Base-by-base conservation (phyloP, 2,329 filamentous ascomycete genomes). In the Chlorencoelia australis region DNA sequence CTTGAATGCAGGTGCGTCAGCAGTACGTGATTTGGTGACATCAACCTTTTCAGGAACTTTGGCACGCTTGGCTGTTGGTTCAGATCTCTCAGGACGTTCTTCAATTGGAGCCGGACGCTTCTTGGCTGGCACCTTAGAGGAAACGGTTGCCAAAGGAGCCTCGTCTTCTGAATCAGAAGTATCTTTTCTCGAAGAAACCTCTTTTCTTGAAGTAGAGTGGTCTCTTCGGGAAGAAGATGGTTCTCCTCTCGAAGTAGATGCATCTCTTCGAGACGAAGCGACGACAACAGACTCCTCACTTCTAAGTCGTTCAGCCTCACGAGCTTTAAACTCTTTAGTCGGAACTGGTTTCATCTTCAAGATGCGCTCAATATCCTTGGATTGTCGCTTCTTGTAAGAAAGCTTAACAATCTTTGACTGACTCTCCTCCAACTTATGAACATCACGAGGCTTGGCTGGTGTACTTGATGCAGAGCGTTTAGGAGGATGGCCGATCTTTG, bases 21-120 rank as follows among this genome's bases (percentile, higher is more conserved):
- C 56, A 5, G 60, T 62, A 29, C 40, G 44, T 15, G 53, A 52
- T 40, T 61, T 63, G 6, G 46, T 26, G n/a, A 50, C 32, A n/a
- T 52, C 40, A n/a, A 53, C 31, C 20, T 34, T 42, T n/a, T 52
- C 53, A 2, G 53, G 42, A 27, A 50, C 50, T 42, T 60, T 66
- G 15, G 50, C 41, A 29, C 59, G 58, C 38, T 62, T 64, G 18
- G 42, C 37, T 13, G 53, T 35, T 5, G 54, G 50, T 18, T 53
- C 50, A 5, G 36, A 4, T 7, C 18, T 45, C 24, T 39, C 26
- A 53, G 53, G 21, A 48, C 54, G 19, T n/a, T 44, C 47, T 10
- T 31, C 28, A n/a, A 39, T 33, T 8, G 48, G 46, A 24, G 39
- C 45, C 2, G 48, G 43, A 5, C 50, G 48, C 36, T 56, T 57